Evolutionary conservation across 2,329 filamentous ascomycete species (phyloP), one percentile per base, ranked within the genome.

Genomic region (Capronia coronata): DNA sequence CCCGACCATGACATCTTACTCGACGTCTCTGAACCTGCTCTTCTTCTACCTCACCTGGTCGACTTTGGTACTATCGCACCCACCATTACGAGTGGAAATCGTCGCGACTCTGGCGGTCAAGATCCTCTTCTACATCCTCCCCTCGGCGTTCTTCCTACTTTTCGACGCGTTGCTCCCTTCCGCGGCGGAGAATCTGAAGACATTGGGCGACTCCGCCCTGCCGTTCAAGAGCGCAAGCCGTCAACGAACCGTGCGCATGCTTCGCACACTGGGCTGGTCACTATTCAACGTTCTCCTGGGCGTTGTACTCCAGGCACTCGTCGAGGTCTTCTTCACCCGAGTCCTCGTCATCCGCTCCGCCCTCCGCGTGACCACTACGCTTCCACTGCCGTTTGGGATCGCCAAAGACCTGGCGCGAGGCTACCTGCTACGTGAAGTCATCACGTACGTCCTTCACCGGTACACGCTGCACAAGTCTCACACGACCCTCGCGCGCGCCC

Each of bases 1-100:
- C 16, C 78, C 80, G 1, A 72, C 76, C 40, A 65, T 81, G 50
- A 77, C 79, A 5, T 84, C 85, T 5, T 89, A 84, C 71, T 83
- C 74, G 35, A 91, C 88, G 1, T 89, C 83, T 1, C 73, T 94
- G 56, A 95, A 93, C 66, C 71, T 94, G 19, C 71, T 94, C 55
- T 90, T 94, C 72, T 93, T 95, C 68, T 91, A 89, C 66, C 78
- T 94, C 71, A 91, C 87, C 59, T 95, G 89, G 89, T 81, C 82
- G 4, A 91, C 87, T 0, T 76, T 96, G 25, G 80, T 94, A 32
- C 72, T 91, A 2, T 85, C 84, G 5, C 85, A 94, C 61, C 75
- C 83, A 1, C 82, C 86, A 0, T 72, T 93, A 13, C 78, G 80
- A 51, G 79, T 95, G 49, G 87, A 94, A 65, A 65, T 93, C 1